Conservation (phyloP, 2,329 filamentous ascomycete species). For the Diaporthe sp. region DNA sequence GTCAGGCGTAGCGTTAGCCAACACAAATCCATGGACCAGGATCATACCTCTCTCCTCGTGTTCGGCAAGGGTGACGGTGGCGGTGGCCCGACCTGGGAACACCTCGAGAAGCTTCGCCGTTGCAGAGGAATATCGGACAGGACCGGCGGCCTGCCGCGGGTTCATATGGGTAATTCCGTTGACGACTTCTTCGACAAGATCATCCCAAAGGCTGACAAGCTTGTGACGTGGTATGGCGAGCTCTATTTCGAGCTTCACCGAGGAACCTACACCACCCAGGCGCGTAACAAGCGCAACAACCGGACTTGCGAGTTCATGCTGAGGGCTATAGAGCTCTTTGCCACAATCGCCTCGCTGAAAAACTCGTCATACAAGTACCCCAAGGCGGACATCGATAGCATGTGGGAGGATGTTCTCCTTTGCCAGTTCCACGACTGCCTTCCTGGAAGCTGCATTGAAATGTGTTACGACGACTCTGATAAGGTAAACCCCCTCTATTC, state of each 20-base stretch:
- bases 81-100: constrained; percentile 93
- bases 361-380: constrained; percentile 86
- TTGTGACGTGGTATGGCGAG: constrained; percentile 98
- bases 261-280: constrained; percentile 96
- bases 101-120: constrained; percentile 93
- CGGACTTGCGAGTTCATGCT: constrained; percentile 87
- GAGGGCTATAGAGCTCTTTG: constrained; percentile 88
- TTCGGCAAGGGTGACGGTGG: constrained; percentile 98
- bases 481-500: constrained; percentile 63
- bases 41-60: constrained; percentile 89
- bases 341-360: constrained; percentile 85
- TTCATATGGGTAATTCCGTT: constrained; percentile 90
- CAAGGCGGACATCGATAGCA: constrained; percentile 91
- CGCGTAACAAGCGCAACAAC: constrained; percentile 97
- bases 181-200: constrained; percentile 94
- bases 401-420: constrained; percentile 93
- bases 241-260: constrained; percentile 98
- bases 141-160: constrained; percentile 76
- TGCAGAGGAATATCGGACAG: constrained; percentile 94
- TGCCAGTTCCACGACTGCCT: constrained; percentile 99
- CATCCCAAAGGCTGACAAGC: constrained; percentile 81
- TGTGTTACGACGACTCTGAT: constrained; percentile 98
- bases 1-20: constrained; percentile 89
- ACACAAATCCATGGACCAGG: constrained; percentile 96
- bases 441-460: constrained; percentile 94